Conservation (phyloP, 1,284 basidiomycete genomes). For the Ustilago tritici region DNA sequence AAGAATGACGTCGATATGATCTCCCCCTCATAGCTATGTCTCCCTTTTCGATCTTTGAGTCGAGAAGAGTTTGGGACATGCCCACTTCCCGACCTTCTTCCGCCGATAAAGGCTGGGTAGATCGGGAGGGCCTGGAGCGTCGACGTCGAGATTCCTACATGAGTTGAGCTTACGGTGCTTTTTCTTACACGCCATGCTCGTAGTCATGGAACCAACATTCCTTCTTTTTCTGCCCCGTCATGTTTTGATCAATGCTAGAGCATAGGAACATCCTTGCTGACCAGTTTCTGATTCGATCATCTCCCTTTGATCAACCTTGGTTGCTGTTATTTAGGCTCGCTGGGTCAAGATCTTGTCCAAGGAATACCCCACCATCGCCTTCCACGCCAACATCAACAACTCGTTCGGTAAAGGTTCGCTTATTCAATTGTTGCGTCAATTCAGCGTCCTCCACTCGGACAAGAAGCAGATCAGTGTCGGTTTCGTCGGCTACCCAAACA, state of each 20-base stretch:
- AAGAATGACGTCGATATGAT: slow-evolving; percentile 71
- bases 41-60: slow-evolving; percentile 68
- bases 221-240: slow-evolving; percentile 4
- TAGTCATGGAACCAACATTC: slow-evolving; percentile 65
- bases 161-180: slow-evolving; percentile 63
- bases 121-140: slow-evolving; percentile 61
- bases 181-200: slow-evolving; percentile 52
- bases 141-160: slow-evolving; percentile 59
- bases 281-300: background rate
- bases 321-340: slow-evolving; percentile 77
- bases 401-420: slow-evolving; percentile 98
- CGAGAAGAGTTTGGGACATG: slow-evolving; percentile 62
- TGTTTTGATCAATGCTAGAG: background rate
- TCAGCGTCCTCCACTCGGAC: slow-evolving; percentile 95
- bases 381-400: slow-evolving; percentile 98
- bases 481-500: slow-evolving; percentile 97
- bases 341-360: slow-evolving; percentile 97
- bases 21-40: slow-evolving; percentile 70
- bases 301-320: background rate
- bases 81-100: slow-evolving; percentile 66
- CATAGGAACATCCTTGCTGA: slow-evolving; percentile 24
- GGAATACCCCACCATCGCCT: slow-evolving; percentile 93
- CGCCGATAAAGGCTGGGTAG: slow-evolving; percentile 68
- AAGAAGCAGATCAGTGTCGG: slow-evolving; percentile 99
- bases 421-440: slow-evolving; percentile 95